phyloP scores from a whole-genome alignment of 2,329 filamentous ascomycete genomes.

The Pleoardoris graminearum region DNA sequence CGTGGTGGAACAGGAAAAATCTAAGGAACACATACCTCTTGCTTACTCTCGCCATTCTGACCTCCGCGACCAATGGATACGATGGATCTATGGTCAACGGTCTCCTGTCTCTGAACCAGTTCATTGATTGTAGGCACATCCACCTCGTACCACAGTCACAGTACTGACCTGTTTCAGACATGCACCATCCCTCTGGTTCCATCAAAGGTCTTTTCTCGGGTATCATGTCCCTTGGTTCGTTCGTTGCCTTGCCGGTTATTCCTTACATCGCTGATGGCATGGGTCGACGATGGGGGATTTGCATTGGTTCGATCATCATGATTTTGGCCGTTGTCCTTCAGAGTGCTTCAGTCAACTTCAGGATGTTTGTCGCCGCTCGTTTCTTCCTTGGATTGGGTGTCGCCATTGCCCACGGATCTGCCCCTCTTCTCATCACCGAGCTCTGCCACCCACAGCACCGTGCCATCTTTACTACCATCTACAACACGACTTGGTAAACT shows the following conservation, averaged over 20 bases:
- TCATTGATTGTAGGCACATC: slow-evolving; percentile 21
- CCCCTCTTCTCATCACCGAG: slow-evolving; percentile 48
- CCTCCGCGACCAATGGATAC: slow-evolving; percentile 25
- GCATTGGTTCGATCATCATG: slow-evolving; percentile 34
- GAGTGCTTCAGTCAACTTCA: slow-evolving; percentile 29
- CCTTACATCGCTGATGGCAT: slow-evolving; percentile 32
- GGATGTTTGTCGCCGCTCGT: slow-evolving; percentile 34
- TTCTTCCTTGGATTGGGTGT: slow-evolving; percentile 34
- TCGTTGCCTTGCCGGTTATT: slow-evolving; percentile 27
- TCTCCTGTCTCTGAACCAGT: slow-evolving; percentile 28
- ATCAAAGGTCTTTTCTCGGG: slow-evolving; percentile 35
- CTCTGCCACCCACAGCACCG: slow-evolving; percentile 46
- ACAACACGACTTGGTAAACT: slow-evolving; percentile 48
- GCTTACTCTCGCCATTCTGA: slow-evolving; percentile 26
- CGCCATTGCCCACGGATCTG: slow-evolving; percentile 29
- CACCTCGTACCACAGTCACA: no score
- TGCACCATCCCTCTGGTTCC: slow-evolving; percentile 27
- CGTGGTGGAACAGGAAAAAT: slow-evolving; percentile 17
- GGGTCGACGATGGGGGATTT: slow-evolving; percentile 31
- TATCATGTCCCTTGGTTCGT: slow-evolving; percentile 30
- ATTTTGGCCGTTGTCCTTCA: slow-evolving; percentile 31
- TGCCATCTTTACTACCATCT: slow-evolving; percentile 33
- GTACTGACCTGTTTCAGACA: slow-evolving; percentile 14
- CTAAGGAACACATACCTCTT: slow-evolving; percentile 23
- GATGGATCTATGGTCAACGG: slow-evolving; percentile 30